Percentiles rank a stretch among this genome's conserved stretches.
phyloP scores from a whole-genome alignment of 768 basidiomycete genomes.

The Lactarius evosmus region DNA sequence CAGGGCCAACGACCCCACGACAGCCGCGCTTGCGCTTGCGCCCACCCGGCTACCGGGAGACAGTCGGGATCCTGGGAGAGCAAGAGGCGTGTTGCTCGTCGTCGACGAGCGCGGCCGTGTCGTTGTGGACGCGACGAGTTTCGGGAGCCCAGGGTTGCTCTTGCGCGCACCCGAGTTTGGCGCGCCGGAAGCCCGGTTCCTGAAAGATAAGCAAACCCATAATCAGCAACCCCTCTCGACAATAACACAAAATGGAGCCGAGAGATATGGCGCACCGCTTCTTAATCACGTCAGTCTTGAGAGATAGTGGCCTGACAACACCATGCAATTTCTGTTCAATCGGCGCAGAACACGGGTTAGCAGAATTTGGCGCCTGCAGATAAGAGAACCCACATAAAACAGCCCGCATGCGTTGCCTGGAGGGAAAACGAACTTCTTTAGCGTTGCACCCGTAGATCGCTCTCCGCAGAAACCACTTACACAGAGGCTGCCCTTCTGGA shows the following conservation, averaged over 20 bases:
- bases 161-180: conserved; percentile 66
- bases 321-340: conserved; percentile 83
- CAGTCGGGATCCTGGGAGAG: conserved; percentile 42
- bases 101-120: conserved; percentile 70
- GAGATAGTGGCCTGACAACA: conserved; percentile 87
- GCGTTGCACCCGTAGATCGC: conserved; percentile 26
- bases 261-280: conserved; percentile 57
- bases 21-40: conserved; percentile 29
- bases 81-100: conserved; percentile 53
- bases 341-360: conserved; percentile 15
- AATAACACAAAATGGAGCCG: neutral
- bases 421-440: conserved; percentile 17
- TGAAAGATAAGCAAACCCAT: conserved; percentile 33
- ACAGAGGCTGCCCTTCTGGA: conserved; percentile 89
- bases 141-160: conserved; percentile 54
- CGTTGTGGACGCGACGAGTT: conserved; percentile 70
- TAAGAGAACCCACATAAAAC: conserved; percentile 69
- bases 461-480: conserved; percentile 44
- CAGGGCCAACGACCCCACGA: conserved; percentile 43
- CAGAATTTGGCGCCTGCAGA: conserved; percentile 16
- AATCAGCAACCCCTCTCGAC: conserved; percentile 17
- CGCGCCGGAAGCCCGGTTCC: conserved; percentile 79
- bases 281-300: conserved; percentile 98
- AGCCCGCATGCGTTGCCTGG: conserved; percentile 88
- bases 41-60: conserved; percentile 37